Base-by-base conservation (phyloP, 768 basidiomycete species). In the Leucosporidium scottii region DNA sequence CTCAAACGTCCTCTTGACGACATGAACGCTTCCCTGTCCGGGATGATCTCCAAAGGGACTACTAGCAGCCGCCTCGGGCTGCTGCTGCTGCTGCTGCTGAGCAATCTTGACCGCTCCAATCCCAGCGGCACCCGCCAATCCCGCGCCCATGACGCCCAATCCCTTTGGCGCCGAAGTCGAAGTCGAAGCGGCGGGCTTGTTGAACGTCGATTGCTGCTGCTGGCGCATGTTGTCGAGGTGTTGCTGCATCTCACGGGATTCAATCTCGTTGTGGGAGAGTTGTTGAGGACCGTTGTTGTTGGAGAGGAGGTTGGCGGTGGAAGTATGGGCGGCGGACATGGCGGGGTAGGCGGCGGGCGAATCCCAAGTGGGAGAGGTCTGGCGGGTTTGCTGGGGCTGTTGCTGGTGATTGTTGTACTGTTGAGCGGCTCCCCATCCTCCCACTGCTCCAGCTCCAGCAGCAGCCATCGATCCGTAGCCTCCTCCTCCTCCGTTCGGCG, bases 1-100 rank as follows among this genome's bases (percentile, higher is more conserved):
- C 60, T 73, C 71, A 27, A 76, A 76, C 18, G 72, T 71, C 9
- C 73, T 65, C 30, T 61, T 64, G 21, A 76, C 75, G n/a, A 64
- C 39, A 28, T 69, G 65, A 25, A 74, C 55, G 49, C 72, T 70
- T 36, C 74, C 74, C 57, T 74, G 71, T 4, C 67, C 67, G 31
- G 67, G 65, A 20, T 67, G 67, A 53, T 76, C 75, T 30, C 57
- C 70, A 62, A 76, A 76, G 6, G 73, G 75, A 44, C 69, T 64
- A 28, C 17, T 30, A 21, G 5, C 51, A 39, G 2, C n/a, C 44
- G 8, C 23, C 53, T 12, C 34, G n/a, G n/a, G n/a, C n/a, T n/a
- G n/a, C n/a, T n/a, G 53, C 53, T 0, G 44, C 28, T 53, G 47
- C 28, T 20, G 25, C 21, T 8, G 58, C 28, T 23, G n/a, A 23